Percentiles rank a stretch among this genome's conserved stretches.
Evolutionary conservation across 768 basidiomycete genomes (phyloP).

Genomic region (Pleurotus platypus): DNA sequence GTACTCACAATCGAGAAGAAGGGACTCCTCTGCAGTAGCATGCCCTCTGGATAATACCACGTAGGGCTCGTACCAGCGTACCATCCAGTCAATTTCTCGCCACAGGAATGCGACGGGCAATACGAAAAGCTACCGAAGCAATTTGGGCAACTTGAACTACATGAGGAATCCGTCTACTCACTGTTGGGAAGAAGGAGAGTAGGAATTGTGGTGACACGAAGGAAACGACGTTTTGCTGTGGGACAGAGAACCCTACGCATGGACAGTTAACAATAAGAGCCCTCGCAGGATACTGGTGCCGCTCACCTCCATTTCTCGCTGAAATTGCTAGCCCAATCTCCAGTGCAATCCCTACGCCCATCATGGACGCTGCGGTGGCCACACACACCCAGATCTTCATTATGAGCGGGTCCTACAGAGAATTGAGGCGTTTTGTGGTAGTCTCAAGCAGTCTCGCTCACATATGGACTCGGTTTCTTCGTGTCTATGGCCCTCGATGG

Average conservation of each 20-base stretch:
- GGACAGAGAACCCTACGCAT: conserved; percentile 49
- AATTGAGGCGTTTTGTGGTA: background rate
- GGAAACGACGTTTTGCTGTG: conserved; percentile 43
- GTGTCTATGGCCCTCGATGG: conserved; percentile 35
- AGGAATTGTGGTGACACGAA: conserved; percentile 43
- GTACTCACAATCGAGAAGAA: conserved; percentile 61
- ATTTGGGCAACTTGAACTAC: conserved; percentile 36
- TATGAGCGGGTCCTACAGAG: conserved; percentile 27
- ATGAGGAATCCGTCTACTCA: conserved; percentile 14
- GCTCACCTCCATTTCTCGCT: conserved; percentile 36
- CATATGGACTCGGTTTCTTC: conserved; percentile 39
- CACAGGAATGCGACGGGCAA: conserved; percentile 48
- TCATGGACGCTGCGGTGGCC: conserved; percentile 36
- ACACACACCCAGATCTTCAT: conserved; percentile 33
- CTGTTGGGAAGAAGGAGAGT: conserved; percentile 46
- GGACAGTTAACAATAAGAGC: no score
- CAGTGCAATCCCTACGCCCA: conserved; percentile 42
- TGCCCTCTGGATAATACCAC: conserved; percentile 50
- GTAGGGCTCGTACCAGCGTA: conserved; percentile 67
- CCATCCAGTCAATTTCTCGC: conserved; percentile 48
- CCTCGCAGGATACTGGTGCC: no score
- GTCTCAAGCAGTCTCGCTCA: conserved; percentile 19
- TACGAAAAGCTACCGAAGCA: conserved; percentile 52
- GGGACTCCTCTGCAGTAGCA: conserved; percentile 50
- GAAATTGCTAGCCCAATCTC: conserved; percentile 45